Evolutionary conservation across 202 grass and related monocot species (phyloP).

Genomic region (Zizania palustris): DNA sequence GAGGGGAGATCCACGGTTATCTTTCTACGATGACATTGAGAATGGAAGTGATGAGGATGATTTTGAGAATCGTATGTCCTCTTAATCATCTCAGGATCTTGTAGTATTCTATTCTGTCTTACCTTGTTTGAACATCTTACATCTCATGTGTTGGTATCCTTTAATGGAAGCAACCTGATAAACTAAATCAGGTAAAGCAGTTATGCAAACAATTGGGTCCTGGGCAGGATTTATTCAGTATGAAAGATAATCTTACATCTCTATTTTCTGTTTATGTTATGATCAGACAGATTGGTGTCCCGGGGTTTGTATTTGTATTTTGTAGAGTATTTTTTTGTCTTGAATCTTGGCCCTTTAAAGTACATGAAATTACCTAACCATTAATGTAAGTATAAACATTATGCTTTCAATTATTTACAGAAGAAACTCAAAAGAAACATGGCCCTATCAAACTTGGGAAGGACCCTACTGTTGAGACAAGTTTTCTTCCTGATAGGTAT

Average conservation of each 20-base stretch:
- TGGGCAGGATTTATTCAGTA: background rate
- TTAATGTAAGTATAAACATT: constrained; percentile 18
- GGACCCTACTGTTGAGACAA: constrained; percentile 92
- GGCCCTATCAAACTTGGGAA: constrained; percentile 71
- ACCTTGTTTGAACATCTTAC: background rate
- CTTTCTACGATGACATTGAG: constrained; percentile 81
- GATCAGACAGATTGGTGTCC: background rate
- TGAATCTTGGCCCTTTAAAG: background rate
- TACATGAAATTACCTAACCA: constrained; percentile 23
- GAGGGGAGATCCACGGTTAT: constrained; percentile 81
- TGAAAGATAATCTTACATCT: constrained; percentile 1
- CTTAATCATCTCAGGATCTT: constrained; percentile 16
- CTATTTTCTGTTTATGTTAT: background rate
- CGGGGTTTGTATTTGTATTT: constrained; percentile 1
- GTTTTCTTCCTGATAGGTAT: constrained; percentile 98
- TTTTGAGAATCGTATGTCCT: constrained; percentile 61
- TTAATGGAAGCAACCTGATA: background rate
- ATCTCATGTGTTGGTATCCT: constrained; percentile 2
- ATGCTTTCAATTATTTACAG: constrained; percentile 46
- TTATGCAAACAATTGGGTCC: constrained; percentile 2
- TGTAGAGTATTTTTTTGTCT: background rate
- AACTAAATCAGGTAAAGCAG: constrained; percentile 6
- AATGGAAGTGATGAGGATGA: constrained; percentile 93
- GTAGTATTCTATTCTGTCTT: constrained; percentile 11
- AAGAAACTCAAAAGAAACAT: constrained; percentile 66